Evolutionary conservation across 2,329 filamentous ascomycete species (phyloP).

Genomic region (Tolypocladium tropicale): DNA sequence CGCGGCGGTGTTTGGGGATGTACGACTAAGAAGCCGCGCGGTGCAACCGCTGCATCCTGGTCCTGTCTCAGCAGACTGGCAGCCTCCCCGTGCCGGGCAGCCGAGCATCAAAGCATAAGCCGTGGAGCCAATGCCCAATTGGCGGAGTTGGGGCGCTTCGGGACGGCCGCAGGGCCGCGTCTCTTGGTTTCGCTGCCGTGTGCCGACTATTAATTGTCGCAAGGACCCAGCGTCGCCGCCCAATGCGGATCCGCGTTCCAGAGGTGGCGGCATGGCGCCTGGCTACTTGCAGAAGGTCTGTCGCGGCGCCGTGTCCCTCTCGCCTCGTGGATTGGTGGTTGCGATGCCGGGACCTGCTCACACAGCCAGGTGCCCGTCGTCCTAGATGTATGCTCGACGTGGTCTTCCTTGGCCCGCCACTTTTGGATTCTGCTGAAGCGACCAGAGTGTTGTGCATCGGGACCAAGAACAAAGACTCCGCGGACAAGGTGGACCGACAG

Average conservation of each 20-base stretch:
- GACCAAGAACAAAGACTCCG: no score
- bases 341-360: background rate
- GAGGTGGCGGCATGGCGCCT: background rate
- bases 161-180: background rate
- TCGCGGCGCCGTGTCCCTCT: background rate
- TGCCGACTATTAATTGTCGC: constrained; percentile 1
- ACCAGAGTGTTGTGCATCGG: background rate
- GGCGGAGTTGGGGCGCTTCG: background rate
- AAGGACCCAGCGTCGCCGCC: background rate
- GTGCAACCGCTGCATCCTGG: background rate
- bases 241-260: background rate
- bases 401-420: no score
- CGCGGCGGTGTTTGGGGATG: background rate
- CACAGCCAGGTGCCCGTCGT: no score
- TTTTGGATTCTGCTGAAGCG: no score
- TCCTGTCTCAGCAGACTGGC: background rate
- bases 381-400: no score
- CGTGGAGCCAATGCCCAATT: background rate
- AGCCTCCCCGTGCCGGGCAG: constrained; percentile 2
- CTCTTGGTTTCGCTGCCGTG: background rate
- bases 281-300: background rate
- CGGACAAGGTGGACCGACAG: no score
- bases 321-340: background rate
- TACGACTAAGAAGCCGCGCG: background rate
- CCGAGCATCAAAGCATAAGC: background rate